These are phyloP conservation scores for Aplosporella prunicola DNA, from an alignment of 2,329 filamentous ascomycete species.

Conservation along the genomic window DNA sequence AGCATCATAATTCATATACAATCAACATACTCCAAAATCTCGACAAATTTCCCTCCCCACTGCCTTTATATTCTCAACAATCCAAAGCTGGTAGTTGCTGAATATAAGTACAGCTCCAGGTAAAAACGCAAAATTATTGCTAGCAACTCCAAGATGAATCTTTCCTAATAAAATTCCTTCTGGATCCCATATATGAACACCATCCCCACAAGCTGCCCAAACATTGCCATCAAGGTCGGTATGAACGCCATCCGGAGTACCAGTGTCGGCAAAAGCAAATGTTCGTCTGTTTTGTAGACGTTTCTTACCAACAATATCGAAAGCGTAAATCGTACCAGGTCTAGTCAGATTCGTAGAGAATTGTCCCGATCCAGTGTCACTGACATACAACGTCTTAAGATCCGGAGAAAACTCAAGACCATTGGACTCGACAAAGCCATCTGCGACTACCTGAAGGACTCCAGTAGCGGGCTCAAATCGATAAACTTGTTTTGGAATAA, in stretches of 20 bases:
- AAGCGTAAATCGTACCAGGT: conserved; percentile 35
- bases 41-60: conserved; percentile 26
- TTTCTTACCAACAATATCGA: conserved; percentile 31
- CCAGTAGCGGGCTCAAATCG: conserved; percentile 35
- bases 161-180: conserved; percentile 46
- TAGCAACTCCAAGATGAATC: conserved; percentile 41
- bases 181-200: conserved; percentile 45
- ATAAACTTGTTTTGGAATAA: conserved; percentile 31
- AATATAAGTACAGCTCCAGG: conserved; percentile 26
- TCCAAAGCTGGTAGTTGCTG: conserved; percentile 26
- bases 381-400: conserved; percentile 36
- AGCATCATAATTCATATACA: not conserved
- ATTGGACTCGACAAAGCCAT: conserved; percentile 35
- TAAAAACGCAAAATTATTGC: conserved; percentile 29
- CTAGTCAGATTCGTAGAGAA: conserved; percentile 26
- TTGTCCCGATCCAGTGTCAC: conserved; percentile 29
- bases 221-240: conserved; percentile 47
- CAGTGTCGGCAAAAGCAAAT: conserved; percentile 48
- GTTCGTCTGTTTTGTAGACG: conserved; percentile 29
- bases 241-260: conserved; percentile 51
- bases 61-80: conserved; percentile 26
- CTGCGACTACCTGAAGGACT: conserved; percentile 32
- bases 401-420: conserved; percentile 38
- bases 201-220: conserved; percentile 47
- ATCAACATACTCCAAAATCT: conserved; percentile 22